Conservation (phyloP, 306 rosid genomes). For the Rosa chinensis region DNA sequence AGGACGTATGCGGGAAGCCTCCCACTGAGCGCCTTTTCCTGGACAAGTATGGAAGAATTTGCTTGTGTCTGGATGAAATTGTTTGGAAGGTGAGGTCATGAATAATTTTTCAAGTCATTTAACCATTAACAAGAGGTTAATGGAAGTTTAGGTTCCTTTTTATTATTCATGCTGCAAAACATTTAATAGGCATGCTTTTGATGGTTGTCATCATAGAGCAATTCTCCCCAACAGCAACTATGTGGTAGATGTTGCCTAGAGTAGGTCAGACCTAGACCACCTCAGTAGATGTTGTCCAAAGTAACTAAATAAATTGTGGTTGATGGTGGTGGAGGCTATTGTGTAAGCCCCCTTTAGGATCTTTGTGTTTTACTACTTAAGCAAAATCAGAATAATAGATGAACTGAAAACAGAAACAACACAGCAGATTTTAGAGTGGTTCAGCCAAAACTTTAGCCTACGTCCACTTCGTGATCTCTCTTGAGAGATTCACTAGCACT, state of each 20-base stretch:
- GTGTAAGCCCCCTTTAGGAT: too few relatives aligned
- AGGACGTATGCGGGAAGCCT: conserved; percentile 88
- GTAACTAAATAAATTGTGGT: too few relatives aligned
- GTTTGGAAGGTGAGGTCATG: conserved; percentile 78
- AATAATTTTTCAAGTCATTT: not conserved
- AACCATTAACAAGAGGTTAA: not conserved
- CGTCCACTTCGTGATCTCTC: too few relatives aligned
- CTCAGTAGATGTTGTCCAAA: not conserved
- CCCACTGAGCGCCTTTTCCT: conserved; percentile 92
- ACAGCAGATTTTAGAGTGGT: too few relatives aligned
- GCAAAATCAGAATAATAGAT: too few relatives aligned
- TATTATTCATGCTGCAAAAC: conserved; percentile 12
- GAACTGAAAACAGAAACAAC: too few relatives aligned
- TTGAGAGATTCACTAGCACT: too few relatives aligned
- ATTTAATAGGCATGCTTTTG: not conserved
- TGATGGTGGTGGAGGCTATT: not conserved
- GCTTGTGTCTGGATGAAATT: conserved; percentile 90
- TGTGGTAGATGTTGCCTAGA: conserved; percentile 8
- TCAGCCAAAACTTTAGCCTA: too few relatives aligned
- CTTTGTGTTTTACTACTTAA: too few relatives aligned
- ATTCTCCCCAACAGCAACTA: not conserved
- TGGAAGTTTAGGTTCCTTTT: not conserved
- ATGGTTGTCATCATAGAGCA: conserved; percentile 12
- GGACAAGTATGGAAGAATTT: conserved; percentile 92
- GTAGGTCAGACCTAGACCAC: conserved; percentile 13